phyloP scores from a whole-genome alignment of 2,329 filamentous ascomycete genomes.

The Fusarium zealandicum region DNA sequence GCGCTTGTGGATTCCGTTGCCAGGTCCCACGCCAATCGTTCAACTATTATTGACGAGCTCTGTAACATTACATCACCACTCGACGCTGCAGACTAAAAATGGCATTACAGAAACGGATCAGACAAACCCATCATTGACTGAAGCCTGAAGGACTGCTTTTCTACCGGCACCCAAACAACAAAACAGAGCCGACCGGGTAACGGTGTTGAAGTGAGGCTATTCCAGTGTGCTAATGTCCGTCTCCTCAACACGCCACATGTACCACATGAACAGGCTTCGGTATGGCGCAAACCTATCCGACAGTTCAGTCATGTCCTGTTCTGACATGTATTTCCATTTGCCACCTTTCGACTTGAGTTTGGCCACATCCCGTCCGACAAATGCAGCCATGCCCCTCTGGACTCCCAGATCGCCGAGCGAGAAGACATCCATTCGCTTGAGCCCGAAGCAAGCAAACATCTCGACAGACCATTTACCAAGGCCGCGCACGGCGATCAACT shows the following conservation, averaged over 20 bases:
- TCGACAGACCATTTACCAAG: constrained; percentile 91
- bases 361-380: constrained; percentile 80
- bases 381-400: constrained; percentile 91
- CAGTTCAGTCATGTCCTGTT: constrained; percentile 87
- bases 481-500: constrained; percentile 84
- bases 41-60: constrained; percentile 1
- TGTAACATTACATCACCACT: constrained; percentile 33
- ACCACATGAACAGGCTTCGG: constrained; percentile 96
- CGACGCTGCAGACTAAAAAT: not conserved
- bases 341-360: constrained; percentile 82
- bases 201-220: constrained; percentile 22
- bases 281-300: constrained; percentile 85
- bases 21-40: constrained; percentile 16
- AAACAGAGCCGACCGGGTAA: constrained; percentile 29
- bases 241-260: constrained; percentile 90
- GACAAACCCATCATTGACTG: constrained; percentile 11
- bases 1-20: constrained; percentile 4
- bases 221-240: constrained; percentile 74
- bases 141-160: not conserved
- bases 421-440: constrained; percentile 95
- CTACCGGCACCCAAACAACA: constrained; percentile 9
- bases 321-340: constrained; percentile 98
- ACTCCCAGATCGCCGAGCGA: constrained; percentile 91
- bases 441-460: constrained; percentile 97
- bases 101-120: not conserved